Percentiles rank a stretch among this genome's conserved stretches.
These are phyloP conservation scores for Pseudevernia furfuracea DNA, from an alignment of 495 filamentous ascomycete species.

Conservation along the genomic window DNA sequence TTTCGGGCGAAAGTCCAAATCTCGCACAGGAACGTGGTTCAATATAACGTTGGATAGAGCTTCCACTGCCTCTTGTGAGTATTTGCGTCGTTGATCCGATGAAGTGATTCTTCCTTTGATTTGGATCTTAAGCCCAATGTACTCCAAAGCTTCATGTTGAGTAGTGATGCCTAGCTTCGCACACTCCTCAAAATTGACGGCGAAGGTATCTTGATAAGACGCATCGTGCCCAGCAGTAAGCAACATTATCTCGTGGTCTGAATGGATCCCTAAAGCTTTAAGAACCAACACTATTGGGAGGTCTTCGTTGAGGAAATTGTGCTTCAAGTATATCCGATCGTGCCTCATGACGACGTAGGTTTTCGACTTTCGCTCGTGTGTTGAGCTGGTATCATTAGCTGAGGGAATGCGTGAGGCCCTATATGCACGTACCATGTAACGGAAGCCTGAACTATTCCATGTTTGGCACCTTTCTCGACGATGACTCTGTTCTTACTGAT, in stretches of 20 bases:
- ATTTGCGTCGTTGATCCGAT: slow-evolving; percentile 51
- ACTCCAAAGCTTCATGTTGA: slow-evolving; percentile 91
- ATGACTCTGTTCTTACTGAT: slow-evolving; percentile 98
- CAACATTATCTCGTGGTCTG: slow-evolving; percentile 87
- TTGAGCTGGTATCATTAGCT: slow-evolving; percentile 56
- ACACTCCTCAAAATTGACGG: slow-evolving; percentile 88
- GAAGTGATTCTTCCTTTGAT: slow-evolving; percentile 58
- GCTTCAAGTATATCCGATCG: slow-evolving; percentile 77
- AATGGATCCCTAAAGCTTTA: slow-evolving; percentile 88
- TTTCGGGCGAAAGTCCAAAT: slow-evolving; percentile 89
- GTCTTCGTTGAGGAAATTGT: slow-evolving; percentile 87
- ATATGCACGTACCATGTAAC: slow-evolving; percentile 58
- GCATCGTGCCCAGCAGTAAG: slow-evolving; percentile 78
- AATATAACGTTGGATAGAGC: slow-evolving; percentile 85
- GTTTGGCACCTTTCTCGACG: slow-evolving; percentile 84
- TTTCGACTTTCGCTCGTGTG: slow-evolving; percentile 94
- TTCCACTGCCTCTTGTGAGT: slow-evolving; percentile 82
- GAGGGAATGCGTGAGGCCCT: background rate
- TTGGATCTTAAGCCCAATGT: slow-evolving; percentile 75
- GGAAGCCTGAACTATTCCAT: slow-evolving; percentile 85
- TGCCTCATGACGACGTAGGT: slow-evolving; percentile 91
- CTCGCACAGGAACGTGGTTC: slow-evolving; percentile 83
- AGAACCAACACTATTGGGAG: slow-evolving; percentile 87
- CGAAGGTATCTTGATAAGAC: slow-evolving; percentile 85
- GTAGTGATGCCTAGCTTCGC: slow-evolving; percentile 74